phyloP scores from a whole-genome alignment of 805 yeast species.

The Ogataea ganodermae region DNA sequence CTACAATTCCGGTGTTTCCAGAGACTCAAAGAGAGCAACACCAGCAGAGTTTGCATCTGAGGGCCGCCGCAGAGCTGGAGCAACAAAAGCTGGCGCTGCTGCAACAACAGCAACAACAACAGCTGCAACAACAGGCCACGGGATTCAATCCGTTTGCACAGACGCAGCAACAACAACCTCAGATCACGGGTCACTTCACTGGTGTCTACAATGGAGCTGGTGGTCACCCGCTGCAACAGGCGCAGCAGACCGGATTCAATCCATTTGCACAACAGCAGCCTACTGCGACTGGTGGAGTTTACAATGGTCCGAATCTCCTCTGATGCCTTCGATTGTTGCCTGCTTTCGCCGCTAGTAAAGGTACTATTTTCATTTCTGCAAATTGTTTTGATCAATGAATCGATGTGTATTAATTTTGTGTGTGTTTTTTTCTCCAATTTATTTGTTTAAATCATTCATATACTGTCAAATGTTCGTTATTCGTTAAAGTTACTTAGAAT shows the following conservation, averaged over 20 bases:
- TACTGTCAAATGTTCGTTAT: background rate
- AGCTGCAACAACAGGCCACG: constrained; percentile 17
- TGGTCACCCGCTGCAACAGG: constrained; percentile 2
- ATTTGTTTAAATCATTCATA: background rate
- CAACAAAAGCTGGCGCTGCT: constrained; percentile 20
- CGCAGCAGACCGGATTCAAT: constrained; percentile 6
- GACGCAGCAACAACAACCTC: constrained; percentile 18
- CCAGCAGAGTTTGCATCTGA: constrained; percentile 22
- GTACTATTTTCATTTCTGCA: constrained; percentile 1
- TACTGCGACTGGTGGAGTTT: constrained; percentile 19
- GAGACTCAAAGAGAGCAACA: constrained; percentile 44
- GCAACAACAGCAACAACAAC: constrained; percentile 18
- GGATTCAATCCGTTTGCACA: constrained; percentile 7
- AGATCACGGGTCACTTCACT: constrained; percentile 1
- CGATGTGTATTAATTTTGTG: constrained; percentile 4
- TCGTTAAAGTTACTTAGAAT: constrained; percentile 2
- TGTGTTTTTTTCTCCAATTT: background rate
- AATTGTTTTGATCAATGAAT: background rate
- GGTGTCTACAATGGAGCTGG: background rate
- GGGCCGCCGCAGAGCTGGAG: constrained; percentile 25
- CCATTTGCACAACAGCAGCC: constrained; percentile 5
- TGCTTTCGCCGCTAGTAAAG: background rate
- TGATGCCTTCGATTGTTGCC: constrained; percentile 6
- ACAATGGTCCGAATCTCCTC: constrained; percentile 35
- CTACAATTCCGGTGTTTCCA: constrained; percentile 70